Evolutionary conservation across 2,329 filamentous ascomycete species (phyloP).

Genomic region (Hysterium pulicare): DNA sequence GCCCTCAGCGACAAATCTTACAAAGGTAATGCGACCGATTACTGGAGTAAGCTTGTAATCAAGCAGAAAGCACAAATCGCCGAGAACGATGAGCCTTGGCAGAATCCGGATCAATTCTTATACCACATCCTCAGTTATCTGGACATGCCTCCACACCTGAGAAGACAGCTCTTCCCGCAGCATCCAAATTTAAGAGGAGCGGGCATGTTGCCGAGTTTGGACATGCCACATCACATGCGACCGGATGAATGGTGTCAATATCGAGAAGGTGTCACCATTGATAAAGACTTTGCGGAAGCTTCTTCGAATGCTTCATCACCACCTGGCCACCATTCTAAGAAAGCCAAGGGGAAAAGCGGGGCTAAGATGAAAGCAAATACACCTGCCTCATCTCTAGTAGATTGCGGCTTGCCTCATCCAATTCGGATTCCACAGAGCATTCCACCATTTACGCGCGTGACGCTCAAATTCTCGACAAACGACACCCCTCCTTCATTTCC

Average conservation of each 20-base stretch:
- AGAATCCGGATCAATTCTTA: slow-evolving; percentile 76
- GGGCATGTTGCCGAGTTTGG: slow-evolving; percentile 70
- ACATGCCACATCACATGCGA: slow-evolving; percentile 81
- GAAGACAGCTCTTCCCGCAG: slow-evolving; percentile 69
- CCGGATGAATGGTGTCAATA: slow-evolving; percentile 75
- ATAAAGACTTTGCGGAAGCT: background rate
- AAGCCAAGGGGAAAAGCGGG: slow-evolving; percentile 42
- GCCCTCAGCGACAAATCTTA: slow-evolving; percentile 11
- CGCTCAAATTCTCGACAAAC: slow-evolving; percentile 59
- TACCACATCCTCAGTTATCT: slow-evolving; percentile 76
- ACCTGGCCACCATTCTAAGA: too few relatives aligned
- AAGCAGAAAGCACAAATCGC: slow-evolving; percentile 48
- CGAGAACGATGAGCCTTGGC: slow-evolving; percentile 53
- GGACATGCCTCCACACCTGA: slow-evolving; percentile 79
- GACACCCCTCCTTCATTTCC: slow-evolving; percentile 36
- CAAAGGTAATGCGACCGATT: too few relatives aligned
- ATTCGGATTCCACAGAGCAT: slow-evolving; percentile 58
- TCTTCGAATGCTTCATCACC: too few relatives aligned
- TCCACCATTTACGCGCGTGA: slow-evolving; percentile 69
- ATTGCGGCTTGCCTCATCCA: slow-evolving; percentile 48
- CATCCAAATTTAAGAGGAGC: slow-evolving; percentile 74
- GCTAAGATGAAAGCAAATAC: slow-evolving; percentile 5
- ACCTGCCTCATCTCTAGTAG: slow-evolving; percentile 40
- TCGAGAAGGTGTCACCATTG: slow-evolving; percentile 69
- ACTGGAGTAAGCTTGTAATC: too few relatives aligned